A percentile compares a stretch with the other conserved stretches of the same genome.
Conservation (phyloP, 2,329 filamentous ascomycete species). For the Monilinia fructicola region DNA sequence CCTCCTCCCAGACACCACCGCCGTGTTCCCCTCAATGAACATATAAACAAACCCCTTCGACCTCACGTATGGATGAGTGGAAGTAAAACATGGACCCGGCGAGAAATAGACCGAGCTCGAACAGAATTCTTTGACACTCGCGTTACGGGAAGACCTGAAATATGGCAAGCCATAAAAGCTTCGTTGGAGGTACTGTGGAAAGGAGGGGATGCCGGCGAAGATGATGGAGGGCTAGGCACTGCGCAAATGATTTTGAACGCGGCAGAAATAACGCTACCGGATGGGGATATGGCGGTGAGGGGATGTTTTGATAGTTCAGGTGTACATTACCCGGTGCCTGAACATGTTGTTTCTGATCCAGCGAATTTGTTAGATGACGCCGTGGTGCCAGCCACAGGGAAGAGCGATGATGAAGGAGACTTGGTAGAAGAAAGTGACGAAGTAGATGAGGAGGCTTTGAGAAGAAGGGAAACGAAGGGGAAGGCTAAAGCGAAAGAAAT, state of each 20-base stretch:
- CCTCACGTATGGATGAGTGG: conserved; percentile 65
- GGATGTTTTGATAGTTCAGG: conserved; percentile 70
- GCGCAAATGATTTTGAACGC: conserved; percentile 82
- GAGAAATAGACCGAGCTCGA: conserved; percentile 67
- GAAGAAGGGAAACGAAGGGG: conserved; percentile 51
- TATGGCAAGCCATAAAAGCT: conserved; percentile 74
- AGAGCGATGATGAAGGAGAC: conserved; percentile 31
- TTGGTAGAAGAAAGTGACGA: conserved; percentile 31
- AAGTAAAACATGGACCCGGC: conserved; percentile 67
- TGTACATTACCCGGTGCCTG: conserved; percentile 66
- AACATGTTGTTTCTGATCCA: conserved; percentile 63
- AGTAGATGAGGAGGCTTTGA: conserved; percentile 45
- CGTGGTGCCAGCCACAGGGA: conserved; percentile 39
- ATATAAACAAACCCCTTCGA: conserved; percentile 69
- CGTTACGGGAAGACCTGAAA: conserved; percentile 71
- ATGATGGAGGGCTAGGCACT: conserved; percentile 52
- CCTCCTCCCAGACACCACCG: conserved; percentile 21
- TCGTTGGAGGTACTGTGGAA: conserved; percentile 67
- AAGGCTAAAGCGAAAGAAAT: conserved; percentile 37
- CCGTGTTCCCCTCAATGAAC: conserved; percentile 53
- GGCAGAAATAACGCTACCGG: conserved; percentile 71
- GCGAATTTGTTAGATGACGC: conserved; percentile 22
- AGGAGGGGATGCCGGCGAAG: conserved; percentile 42
- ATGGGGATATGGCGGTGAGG: conserved; percentile 66
- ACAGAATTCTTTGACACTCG: conserved; percentile 87